Base-by-base conservation (phyloP, 371 early-diverging fungal genomes). In the Mucor lusitanicus region DNA sequence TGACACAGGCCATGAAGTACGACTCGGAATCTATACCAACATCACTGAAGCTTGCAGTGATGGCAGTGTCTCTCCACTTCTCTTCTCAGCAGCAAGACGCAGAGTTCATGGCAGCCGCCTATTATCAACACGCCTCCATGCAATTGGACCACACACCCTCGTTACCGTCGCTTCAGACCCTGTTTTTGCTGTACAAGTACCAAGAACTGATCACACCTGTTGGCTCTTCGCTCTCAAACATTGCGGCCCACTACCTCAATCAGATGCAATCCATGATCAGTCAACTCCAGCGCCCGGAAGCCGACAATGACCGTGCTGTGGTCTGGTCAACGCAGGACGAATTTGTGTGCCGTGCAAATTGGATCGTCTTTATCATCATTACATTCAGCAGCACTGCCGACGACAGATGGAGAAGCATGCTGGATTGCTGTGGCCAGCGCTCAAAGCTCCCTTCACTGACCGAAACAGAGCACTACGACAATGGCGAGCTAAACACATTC, bases 141-240 rank as follows among this genome's bases (percentile, higher is more conserved):
- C 50, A 25, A 21, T 27, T 70, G 25, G 66, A 68, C 25, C 59
- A 58, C 28, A 44, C 57, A 0, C 33, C 70, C 4, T 21, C 28
- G 12, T 30, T 64, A 0, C 2, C 15, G 3, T 62, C 59, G 11
- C 40, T 68, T 2, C 77, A 76, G 23, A 65, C 77, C 7, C 33
- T 73, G 12, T 42, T 73, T 8, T 56, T 76, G 21, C 48, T 76
- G 3, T 74, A 70, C 63, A 76, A 76, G 46, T 74, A 70, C 42
- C 65, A 71, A 32, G 77, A 76, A 37, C 17, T 70, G 0, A 48
- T 70, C 5, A 65, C 74, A 5, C 71, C 70, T 0, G 68, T 70
- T 6, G 74, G 71, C 6, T 44, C 42, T 8, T 59, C 64, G 2
- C 35, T 70, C 15, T 54, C 74, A 0, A 28, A 54, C 13, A n/a